Evolutionary conservation across 768 basidiomycete species (phyloP).

Genomic region (Mycena polygramma): DNA sequence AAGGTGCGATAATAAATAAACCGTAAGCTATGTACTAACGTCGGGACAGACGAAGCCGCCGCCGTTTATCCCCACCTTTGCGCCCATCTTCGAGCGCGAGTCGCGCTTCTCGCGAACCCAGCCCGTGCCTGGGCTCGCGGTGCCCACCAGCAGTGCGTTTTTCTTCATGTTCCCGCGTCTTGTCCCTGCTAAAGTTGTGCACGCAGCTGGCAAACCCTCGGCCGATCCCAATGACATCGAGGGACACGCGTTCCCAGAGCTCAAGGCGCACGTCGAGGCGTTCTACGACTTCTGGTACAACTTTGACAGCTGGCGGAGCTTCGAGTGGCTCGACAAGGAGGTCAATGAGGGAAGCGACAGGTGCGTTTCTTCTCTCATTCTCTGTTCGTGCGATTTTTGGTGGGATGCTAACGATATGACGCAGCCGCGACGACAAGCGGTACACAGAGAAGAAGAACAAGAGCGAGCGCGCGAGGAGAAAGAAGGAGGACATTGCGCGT

Average conservation of each 20-base stretch:
- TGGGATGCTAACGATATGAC: neutral
- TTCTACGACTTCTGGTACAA: slow-evolving; percentile 99
- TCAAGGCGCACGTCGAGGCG: slow-evolving; percentile 86
- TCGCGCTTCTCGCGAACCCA: slow-evolving; percentile 90
- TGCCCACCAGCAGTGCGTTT: slow-evolving; percentile 29
- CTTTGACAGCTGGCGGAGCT: slow-evolving; percentile 98
- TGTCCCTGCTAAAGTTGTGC: neutral
- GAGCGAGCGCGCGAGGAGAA: slow-evolving; percentile 92
- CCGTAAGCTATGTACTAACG: no score
- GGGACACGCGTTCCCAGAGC: slow-evolving; percentile 50
- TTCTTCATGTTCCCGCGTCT: neutral
- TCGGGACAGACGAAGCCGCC: slow-evolving; percentile 30
- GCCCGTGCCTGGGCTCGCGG: slow-evolving; percentile 88
- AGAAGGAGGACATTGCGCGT: slow-evolving; percentile 97
- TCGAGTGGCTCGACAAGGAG: slow-evolving; percentile 99
- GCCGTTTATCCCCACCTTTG: slow-evolving; percentile 79
- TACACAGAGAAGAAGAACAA: slow-evolving; percentile 99
- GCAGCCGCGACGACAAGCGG: slow-evolving; percentile 96
- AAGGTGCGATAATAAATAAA: no score
- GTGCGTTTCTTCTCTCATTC: slow-evolving; percentile 55
- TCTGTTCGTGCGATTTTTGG: neutral
- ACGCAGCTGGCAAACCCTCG: slow-evolving; percentile 8
- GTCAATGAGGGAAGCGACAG: slow-evolving; percentile 97
- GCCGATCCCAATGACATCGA: slow-evolving; percentile 36
- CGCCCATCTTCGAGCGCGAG: slow-evolving; percentile 90